Evolutionary conservation across 192 early-diverging fungal genomes (phyloP), one percentile per base, ranked within the genome.

Genomic region (Podila minutissima): DNA sequence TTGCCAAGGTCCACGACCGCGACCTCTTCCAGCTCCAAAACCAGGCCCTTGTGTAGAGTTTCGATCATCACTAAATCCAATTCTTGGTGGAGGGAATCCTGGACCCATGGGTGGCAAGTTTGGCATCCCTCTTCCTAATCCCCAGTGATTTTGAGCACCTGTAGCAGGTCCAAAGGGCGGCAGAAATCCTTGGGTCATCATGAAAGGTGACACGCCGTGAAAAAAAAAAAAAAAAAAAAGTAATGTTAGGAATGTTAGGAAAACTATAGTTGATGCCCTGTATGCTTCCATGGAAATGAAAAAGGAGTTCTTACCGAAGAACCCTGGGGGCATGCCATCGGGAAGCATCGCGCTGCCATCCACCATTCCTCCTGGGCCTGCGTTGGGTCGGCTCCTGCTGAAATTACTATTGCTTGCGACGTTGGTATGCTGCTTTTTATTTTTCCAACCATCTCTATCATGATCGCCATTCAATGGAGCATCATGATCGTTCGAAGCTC

Each of bases 381-480:
- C 61, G 71, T 69, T 29, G 66, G 46, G 50, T 35, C 77, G 66
- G 24, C 69, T 69, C 69, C 77, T 81, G 48, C 68, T 72, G 71
- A 58, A 64, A 57, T 68, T 63, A 65, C 46, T 68, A 65, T 67
- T 64, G 59, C 59, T 38, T 61, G 64, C 59, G 46, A 4, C 9
- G 70, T 37, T 72, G 60, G 48, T 62, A 53, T 72, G 63, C n/a
- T 53, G 77, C 67, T 73, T 81, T 73, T 81, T 81, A 81, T 81
- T 81, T 66, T 73, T 81, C 77, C 70, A 81, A 59, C 70, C 72
- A 59, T 73, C 77, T 59, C 71, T 81, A 69, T 69, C 67, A 66
- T 69, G 66, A 51, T 81, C 71, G 17, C 50, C 66, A 4, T 58
- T 49, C 41, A 22, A 20, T 28, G 13, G 35, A 37, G 50, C 33